Evolutionary conservation across 176 grass and related monocot genomes (phyloP).

Genomic region (Musa schizocarpa): DNA sequence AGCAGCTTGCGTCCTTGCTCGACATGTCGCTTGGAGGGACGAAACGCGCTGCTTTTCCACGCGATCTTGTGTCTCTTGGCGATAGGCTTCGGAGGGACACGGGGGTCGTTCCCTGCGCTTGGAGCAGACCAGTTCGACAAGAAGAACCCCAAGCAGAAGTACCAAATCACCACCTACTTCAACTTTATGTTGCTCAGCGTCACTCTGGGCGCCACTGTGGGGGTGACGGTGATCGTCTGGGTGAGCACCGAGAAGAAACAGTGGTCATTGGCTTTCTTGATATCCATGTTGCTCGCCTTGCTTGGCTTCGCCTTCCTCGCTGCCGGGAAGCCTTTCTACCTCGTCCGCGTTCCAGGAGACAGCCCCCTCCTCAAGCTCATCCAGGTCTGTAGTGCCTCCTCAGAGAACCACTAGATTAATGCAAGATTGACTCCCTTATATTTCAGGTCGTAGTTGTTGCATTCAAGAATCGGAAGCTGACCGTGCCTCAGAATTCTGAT

Average conservation of each 20-base stretch:
- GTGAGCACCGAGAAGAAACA: slow-evolving; percentile 24
- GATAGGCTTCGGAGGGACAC: slow-evolving; percentile 52
- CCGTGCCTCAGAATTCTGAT: slow-evolving; percentile 30
- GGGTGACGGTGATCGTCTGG: slow-evolving; percentile 57
- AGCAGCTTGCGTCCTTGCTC: slow-evolving; percentile 23
- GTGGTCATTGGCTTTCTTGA: slow-evolving; percentile 45
- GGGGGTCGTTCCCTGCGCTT: slow-evolving; percentile 54
- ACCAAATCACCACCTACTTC: slow-evolving; percentile 71
- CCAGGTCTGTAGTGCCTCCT: slow-evolving; percentile 20
- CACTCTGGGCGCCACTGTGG: slow-evolving; percentile 32
- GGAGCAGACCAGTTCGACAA: slow-evolving; percentile 72
- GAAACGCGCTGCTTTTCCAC: slow-evolving; percentile 35
- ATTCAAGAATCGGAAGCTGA: slow-evolving; percentile 31
- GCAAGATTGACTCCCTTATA: not conserved
- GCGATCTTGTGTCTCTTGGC: slow-evolving; percentile 44
- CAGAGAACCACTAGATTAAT: too few species aligned
- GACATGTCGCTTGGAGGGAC: slow-evolving; percentile 25
- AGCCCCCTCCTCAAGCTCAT: slow-evolving; percentile 38
- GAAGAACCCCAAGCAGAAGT: slow-evolving; percentile 37
- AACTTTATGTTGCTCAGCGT: slow-evolving; percentile 68
- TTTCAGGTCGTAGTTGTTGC: slow-evolving; percentile 45
- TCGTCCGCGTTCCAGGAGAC: slow-evolving; percentile 33
- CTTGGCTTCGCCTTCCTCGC: slow-evolving; percentile 40
- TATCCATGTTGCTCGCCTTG: slow-evolving; percentile 22
- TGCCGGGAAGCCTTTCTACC: slow-evolving; percentile 43